Evolutionary conservation across 176 grass and related monocot genomes (phyloP), one percentile per base, ranked within the genome.

Genomic region (Bonia amplexicaulis): DNA sequence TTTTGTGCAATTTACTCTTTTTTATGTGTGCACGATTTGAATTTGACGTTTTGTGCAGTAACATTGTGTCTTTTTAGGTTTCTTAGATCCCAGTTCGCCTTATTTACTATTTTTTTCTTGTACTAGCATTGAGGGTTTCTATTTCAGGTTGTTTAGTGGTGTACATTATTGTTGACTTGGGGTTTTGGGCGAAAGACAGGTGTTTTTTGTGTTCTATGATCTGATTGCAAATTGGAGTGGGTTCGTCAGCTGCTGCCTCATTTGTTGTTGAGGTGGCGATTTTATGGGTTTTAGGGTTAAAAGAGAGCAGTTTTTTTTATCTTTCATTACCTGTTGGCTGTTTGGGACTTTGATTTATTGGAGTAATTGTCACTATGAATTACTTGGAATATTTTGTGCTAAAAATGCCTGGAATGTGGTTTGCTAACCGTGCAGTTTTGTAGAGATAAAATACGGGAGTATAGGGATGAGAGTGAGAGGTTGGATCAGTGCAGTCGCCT

Each of bases 381-480:
- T 76, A 42, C 46, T 60, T 51, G 63, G 16, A 41, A 74, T 66
- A 41, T 67, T 53, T 12, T 44, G 14, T 40, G 3, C 81, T 69
- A 37, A 58, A 71, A 67, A 82, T 41, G 55, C 39, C 39, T 82
- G 12, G 51, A 79, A 22, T 68, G 39, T 33, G 19, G 15, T 52
- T 80, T 22, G 17, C 59, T 85, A 75, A 85, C 48, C 2, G 15
- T 69, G 26, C 53, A 19, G 19, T 71, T 86, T 84, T 95, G 74
- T 72, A 99, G 96, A 80, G 88, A 88, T 76, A 90, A 91, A 41
- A 87, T 99, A 75, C 84, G 90, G 20, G 91, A 90, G 45, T 96
- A 94, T 84, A 96, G 82, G 86, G 88, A 95, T 27, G 96, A 99
- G 84, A 96, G 96, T 7, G 89, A 93, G 90, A 92, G 90, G 83